Conservation (phyloP, 306 rosid genomes). For the Lotus japonicus region DNA sequence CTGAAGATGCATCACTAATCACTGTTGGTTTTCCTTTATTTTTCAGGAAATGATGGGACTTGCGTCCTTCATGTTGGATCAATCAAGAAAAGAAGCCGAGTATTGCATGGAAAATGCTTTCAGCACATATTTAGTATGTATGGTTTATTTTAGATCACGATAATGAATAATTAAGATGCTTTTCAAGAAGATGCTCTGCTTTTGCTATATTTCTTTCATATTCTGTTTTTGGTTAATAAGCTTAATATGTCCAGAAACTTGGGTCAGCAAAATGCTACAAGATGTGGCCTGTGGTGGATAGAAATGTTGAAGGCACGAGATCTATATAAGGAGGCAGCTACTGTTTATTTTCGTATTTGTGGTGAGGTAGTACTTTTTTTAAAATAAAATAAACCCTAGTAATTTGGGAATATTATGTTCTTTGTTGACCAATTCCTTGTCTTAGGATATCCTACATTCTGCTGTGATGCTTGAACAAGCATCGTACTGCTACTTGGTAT, state of each 20-base stretch:
- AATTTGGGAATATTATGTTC: slow-evolving; percentile 19
- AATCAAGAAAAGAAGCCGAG: slow-evolving; percentile 96
- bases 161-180: neutral
- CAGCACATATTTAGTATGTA: slow-evolving; percentile 75
- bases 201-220: slow-evolving; percentile 9
- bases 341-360: slow-evolving; percentile 86
- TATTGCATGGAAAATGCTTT: slow-evolving; percentile 98
- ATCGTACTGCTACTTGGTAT: slow-evolving; percentile 77
- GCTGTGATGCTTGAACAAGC: slow-evolving; percentile 99
- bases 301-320: slow-evolving; percentile 90
- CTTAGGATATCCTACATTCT: slow-evolving; percentile 80
- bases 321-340: slow-evolving; percentile 83
- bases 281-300: slow-evolving; percentile 96
- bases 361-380: slow-evolving; percentile 61
- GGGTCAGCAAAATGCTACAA: slow-evolving; percentile 85
- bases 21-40: slow-evolving; percentile 9
- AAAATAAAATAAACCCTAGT: neutral
- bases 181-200: slow-evolving; percentile 9
- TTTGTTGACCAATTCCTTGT: slow-evolving; percentile 29
- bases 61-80: slow-evolving; percentile 83
- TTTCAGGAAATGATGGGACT: slow-evolving; percentile 99
- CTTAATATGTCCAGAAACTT: slow-evolving; percentile 62
- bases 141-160: slow-evolving; percentile 24
- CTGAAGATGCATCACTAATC: neutral
- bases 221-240: slow-evolving; percentile 20